phyloP scores from a whole-genome alignment of 2,329 filamentous ascomycete species.

The Rhinocladiella similis region DNA sequence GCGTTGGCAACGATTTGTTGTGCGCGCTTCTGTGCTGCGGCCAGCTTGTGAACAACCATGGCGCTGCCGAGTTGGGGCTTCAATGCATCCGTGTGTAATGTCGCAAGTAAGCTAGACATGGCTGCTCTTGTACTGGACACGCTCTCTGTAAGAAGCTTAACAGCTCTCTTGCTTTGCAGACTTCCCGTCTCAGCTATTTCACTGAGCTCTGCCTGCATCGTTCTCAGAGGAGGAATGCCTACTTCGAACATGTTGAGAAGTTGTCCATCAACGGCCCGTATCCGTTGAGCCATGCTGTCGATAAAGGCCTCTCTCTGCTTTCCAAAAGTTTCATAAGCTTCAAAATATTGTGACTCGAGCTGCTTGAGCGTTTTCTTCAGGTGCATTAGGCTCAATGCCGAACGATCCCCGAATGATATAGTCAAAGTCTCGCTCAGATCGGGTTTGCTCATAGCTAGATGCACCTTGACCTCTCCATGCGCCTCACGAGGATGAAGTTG shows the following conservation, averaged over 20 bases:
- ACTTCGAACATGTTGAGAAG: background rate
- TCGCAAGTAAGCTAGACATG: background rate
- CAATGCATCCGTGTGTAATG: background rate
- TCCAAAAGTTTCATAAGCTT: background rate
- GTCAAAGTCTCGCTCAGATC: slow-evolving; percentile 37
- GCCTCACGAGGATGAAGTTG: slow-evolving; percentile 52
- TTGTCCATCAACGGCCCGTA: background rate
- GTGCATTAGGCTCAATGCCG: slow-evolving; percentile 46
- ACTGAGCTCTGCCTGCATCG: background rate
- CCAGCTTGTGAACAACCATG: slow-evolving; percentile 10
- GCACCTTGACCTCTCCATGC: slow-evolving; percentile 51
- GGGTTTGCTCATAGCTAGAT: slow-evolving; percentile 41
- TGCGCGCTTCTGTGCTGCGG: slow-evolving; percentile 18
- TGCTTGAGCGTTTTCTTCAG: slow-evolving; percentile 45
- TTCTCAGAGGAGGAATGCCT: background rate
- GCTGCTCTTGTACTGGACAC: background rate
- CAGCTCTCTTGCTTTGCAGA: background rate
- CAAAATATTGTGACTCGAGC: slow-evolving; percentile 36
- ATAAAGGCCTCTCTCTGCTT: background rate
- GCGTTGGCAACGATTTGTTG: slow-evolving; percentile 18
- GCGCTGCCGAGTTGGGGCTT: background rate
- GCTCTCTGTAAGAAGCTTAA: background rate
- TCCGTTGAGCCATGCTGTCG: background rate
- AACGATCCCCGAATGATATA: slow-evolving; percentile 45
- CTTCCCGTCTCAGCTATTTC: background rate